Evolutionary conservation across 1,139 yeast species (phyloP).

Genomic region (Yamadazyma taylorii): DNA sequence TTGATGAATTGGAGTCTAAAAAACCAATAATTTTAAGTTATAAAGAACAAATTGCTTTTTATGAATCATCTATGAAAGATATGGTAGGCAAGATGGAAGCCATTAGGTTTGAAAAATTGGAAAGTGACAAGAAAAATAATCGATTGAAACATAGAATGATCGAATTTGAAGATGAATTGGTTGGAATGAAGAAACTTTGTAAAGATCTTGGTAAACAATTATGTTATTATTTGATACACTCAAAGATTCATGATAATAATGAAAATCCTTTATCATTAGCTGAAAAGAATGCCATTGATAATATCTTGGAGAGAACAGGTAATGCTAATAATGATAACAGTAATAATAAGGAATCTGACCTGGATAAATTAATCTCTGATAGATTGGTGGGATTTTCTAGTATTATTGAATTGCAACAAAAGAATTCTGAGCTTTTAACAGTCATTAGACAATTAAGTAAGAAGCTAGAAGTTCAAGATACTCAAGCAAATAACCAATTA

Average conservation of each 20-base stretch:
- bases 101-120: constrained; percentile 38
- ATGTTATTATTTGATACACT: constrained; percentile 67
- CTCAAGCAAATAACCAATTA: constrained; percentile 37
- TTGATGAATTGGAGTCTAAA: constrained; percentile 74
- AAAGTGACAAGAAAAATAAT: constrained; percentile 38
- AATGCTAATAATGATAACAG: constrained; percentile 19
- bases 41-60: constrained; percentile 53
- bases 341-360: constrained; percentile 51
- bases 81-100: constrained; percentile 40
- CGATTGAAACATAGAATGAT: constrained; percentile 29
- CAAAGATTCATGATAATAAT: constrained; percentile 52
- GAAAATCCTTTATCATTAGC: constrained; percentile 57
- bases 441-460: constrained; percentile 70
- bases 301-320: constrained; percentile 39
- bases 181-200: constrained; percentile 53
- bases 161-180: constrained; percentile 42
- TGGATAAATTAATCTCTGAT: constrained; percentile 69
- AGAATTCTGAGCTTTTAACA: constrained; percentile 68
- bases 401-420: constrained; percentile 66
- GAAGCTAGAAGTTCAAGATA: constrained; percentile 58
- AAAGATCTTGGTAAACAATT: constrained; percentile 80
- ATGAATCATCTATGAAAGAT: constrained; percentile 41
- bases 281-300: constrained; percentile 57
- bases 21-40: constrained; percentile 75
- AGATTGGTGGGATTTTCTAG: constrained; percentile 70